A percentile compares a stretch with the other conserved stretches of the same genome.
Conservation (phyloP, 495 filamentous ascomycete species). For the Clavariopsis aquatica region DNA sequence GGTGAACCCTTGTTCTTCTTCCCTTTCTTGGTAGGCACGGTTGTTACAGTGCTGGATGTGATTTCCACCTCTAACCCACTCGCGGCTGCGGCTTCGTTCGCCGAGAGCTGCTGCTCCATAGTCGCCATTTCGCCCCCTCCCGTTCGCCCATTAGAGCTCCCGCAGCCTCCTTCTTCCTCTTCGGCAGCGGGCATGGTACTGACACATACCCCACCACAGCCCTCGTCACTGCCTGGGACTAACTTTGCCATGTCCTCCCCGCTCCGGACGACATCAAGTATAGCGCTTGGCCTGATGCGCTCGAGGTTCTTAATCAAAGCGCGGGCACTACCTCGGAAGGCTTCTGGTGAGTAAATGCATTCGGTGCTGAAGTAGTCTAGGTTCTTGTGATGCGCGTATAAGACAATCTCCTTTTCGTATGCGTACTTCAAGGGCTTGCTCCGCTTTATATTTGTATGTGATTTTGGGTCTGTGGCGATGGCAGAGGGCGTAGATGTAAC, state of each 20-base stretch:
- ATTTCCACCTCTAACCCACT: constrained; percentile 72
- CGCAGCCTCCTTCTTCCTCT: constrained; percentile 74
- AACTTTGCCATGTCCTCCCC: constrained; percentile 94
- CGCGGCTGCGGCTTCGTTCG: constrained; percentile 61
- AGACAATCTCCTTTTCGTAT: constrained; percentile 97
- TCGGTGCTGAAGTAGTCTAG: constrained; percentile 98
- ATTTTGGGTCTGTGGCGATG: constrained; percentile 58
- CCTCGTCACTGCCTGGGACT: constrained; percentile 62
- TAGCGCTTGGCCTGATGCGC: constrained; percentile 86
- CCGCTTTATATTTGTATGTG: constrained; percentile 65
- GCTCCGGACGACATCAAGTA: constrained; percentile 89
- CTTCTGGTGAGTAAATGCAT: constrained; percentile 97
- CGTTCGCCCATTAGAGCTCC: constrained; percentile 67
- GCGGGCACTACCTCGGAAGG: constrained; percentile 91
- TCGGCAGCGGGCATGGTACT: constrained; percentile 44
- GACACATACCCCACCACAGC: constrained; percentile 26
- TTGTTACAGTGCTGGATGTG: constrained; percentile 40
- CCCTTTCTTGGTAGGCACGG: constrained; percentile 19
- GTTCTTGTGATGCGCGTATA: constrained; percentile 94
- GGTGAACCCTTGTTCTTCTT: constrained; percentile 16
- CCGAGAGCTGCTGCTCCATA: constrained; percentile 78
- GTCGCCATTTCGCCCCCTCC: constrained; percentile 86
- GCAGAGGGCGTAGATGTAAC: constrained; percentile 64
- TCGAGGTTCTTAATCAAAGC: constrained; percentile 93
- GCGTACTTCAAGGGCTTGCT: constrained; percentile 97